Evolutionary conservation across 2,329 filamentous ascomycete species (phyloP).

Genomic region (Onygena corvina): DNA sequence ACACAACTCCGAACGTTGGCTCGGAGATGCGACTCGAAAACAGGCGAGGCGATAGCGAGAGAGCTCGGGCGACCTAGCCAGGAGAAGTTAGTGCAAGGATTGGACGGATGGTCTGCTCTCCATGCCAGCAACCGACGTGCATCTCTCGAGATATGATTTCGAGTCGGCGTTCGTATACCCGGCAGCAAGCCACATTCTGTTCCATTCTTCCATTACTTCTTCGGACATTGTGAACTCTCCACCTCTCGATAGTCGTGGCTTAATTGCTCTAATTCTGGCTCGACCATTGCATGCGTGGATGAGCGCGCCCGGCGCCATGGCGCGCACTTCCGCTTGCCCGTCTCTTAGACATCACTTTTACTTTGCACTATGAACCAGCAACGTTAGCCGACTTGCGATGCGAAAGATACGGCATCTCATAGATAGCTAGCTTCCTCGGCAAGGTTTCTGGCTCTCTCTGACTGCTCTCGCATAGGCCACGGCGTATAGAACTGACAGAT

Average conservation of each 20-base stretch:
- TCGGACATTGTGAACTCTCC: background rate
- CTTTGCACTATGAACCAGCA: background rate
- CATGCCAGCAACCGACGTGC: background rate
- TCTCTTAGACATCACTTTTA: background rate
- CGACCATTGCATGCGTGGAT: background rate
- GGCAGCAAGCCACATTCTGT: background rate
- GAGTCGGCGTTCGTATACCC: slow-evolving; percentile 1
- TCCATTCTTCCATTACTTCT: too few species aligned
- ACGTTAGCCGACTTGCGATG: background rate
- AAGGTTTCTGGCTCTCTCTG: background rate
- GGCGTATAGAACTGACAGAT: slow-evolving; percentile 1
- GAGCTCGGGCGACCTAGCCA: background rate
- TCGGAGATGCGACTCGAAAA: slow-evolving; percentile 1
- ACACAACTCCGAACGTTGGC: background rate
- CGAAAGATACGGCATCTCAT: slow-evolving; percentile 2
- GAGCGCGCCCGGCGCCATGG: too few species aligned
- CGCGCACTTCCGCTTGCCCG: too few species aligned
- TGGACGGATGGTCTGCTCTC: background rate
- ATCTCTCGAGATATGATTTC: slow-evolving; percentile 1
- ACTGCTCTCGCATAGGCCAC: background rate
- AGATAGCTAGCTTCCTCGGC: background rate
- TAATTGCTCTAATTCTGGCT: background rate
- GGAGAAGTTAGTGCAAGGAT: background rate
- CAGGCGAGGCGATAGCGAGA: background rate
- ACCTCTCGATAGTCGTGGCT: background rate